Percentiles rank a stretch among this genome's conserved stretches.
phyloP scores from a whole-genome alignment of 441 rosid species.

The Arabidopsis hybrid region DNA sequence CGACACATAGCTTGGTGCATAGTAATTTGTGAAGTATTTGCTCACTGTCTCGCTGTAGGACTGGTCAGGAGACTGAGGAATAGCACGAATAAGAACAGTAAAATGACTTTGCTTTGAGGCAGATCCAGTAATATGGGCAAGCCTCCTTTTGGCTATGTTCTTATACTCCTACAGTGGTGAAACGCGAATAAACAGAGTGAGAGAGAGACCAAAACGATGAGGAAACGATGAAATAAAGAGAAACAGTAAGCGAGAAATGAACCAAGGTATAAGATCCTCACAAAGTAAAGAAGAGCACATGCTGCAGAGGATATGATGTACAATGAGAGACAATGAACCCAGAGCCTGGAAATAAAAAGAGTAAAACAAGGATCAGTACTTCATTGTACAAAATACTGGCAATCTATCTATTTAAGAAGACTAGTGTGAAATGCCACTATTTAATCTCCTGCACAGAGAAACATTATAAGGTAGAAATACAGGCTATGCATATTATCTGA shows the following conservation, averaged over 20 bases:
- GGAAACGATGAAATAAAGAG: constrained; percentile 24
- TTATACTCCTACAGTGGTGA: constrained; percentile 69
- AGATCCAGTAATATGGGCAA: constrained; percentile 64
- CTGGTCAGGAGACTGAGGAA: constrained; percentile 71
- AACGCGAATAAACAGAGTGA: constrained; percentile 25
- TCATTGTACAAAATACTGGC: not conserved
- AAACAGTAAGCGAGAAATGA: constrained; percentile 28
- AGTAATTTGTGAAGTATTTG: constrained; percentile 73
- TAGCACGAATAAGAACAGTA: constrained; percentile 83
- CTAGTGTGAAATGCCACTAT: not conserved
- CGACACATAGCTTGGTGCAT: constrained; percentile 78
- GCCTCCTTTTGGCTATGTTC: constrained; percentile 79
- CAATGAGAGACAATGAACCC: constrained; percentile 87
- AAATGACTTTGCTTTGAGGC: constrained; percentile 79
- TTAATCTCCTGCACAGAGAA: constrained; percentile 26
- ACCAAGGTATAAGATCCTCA: constrained; percentile 55
- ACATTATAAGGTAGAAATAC: constrained; percentile 16
- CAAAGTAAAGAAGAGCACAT: constrained; percentile 87
- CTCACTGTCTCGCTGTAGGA: constrained; percentile 77
- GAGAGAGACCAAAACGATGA: constrained; percentile 37
- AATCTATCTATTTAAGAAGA: not conserved
- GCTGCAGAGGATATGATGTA: constrained; percentile 77
- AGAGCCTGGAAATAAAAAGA: constrained; percentile 69
- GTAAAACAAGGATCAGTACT: constrained; percentile 17
- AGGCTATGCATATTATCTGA: constrained; percentile 22